Base-by-base conservation (phyloP, 495 filamentous ascomycete genomes). In the Antarctomyces pellizariae region DNA sequence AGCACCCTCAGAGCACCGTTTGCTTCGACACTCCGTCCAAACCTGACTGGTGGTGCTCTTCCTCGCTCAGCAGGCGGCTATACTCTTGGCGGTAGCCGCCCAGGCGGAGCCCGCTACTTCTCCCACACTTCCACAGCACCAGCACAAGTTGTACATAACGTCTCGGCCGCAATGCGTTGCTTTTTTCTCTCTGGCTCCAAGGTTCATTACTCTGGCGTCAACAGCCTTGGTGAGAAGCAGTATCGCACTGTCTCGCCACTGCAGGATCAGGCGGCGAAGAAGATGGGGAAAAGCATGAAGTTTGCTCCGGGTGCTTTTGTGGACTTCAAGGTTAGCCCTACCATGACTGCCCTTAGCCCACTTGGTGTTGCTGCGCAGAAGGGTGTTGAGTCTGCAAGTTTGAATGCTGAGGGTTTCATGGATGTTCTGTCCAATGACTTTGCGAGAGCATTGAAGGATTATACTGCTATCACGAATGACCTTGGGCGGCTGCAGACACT, bases 81-180 rank as follows among this genome's bases (percentile, higher is more conserved):
- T 51, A 57, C 63, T 15, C 45, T 78, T 10, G 72, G 75, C 12
- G 62, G 62, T 11, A 61, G 62, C 25, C 61, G 75, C 10, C 47
- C 67, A 19, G 71, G 73, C 16, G 70, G 77, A 18, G 71, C 68
- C 9, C 62, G 86, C 25, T 82, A 76, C 49, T 97, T 95, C 56
- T 84, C 76, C 1, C 84, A 93, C 48, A 67, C 67, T 0, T 75
- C 86, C 6, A 64, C 79, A 2, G 67, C 69, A 1, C 80, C 75
- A 12, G 78, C 82, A 3, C 75, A 95, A 44, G 78, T 95, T 11
- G 59, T 95, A n/a, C 67, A 82, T 39, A 92, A 92, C 51, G 84
- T 95, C 1, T 90, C 78, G 11, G 67, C 74, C 32, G 86, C 80
- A 0, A 68, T 92, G 27, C 70, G 86, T 3, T 82, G 79, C 1